A percentile compares a stretch with the other conserved stretches of the same genome.
These are phyloP conservation scores for Spatholobus suberectus DNA, from an alignment of 306 rosid species.

Conservation along the genomic window DNA sequence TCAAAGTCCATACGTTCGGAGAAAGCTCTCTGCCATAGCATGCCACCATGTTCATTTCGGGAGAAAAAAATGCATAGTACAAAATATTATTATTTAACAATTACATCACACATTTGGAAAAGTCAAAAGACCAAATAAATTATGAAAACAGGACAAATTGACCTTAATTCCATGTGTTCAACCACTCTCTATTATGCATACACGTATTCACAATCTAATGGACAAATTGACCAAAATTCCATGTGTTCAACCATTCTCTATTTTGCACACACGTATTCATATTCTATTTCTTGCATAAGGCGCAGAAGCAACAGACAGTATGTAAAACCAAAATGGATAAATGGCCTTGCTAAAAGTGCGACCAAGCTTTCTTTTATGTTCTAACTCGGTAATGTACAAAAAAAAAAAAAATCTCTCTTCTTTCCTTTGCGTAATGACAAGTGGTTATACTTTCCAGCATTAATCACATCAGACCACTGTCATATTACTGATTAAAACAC, in stretches of 20 bases:
- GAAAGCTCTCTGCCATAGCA: background rate
- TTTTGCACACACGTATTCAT: background rate
- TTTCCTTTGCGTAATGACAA: constrained; percentile 23
- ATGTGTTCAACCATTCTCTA: background rate
- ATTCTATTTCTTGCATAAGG: constrained; percentile 14
- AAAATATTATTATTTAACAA: background rate
- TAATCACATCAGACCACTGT: background rate
- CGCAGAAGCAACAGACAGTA: background rate
- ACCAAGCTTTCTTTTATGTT: background rate
- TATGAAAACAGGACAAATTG: background rate
- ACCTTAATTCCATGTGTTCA: background rate
- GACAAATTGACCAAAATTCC: background rate
- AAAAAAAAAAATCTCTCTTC: background rate
- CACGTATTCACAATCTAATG: constrained; percentile 1
- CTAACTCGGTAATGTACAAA: background rate
- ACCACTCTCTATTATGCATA: background rate
- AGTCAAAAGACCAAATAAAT: constrained; percentile 1
- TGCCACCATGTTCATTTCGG: background rate
- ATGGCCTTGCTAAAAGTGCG: background rate
- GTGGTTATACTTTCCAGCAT: background rate
- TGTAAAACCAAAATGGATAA: constrained; percentile 8
- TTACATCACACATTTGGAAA: background rate
- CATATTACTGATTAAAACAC: background rate
- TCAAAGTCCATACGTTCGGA: constrained; percentile 1
- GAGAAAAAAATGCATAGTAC: background rate